phyloP scores from a whole-genome alignment of 305 asterid species.

The Plantago lanceolata region DNA sequence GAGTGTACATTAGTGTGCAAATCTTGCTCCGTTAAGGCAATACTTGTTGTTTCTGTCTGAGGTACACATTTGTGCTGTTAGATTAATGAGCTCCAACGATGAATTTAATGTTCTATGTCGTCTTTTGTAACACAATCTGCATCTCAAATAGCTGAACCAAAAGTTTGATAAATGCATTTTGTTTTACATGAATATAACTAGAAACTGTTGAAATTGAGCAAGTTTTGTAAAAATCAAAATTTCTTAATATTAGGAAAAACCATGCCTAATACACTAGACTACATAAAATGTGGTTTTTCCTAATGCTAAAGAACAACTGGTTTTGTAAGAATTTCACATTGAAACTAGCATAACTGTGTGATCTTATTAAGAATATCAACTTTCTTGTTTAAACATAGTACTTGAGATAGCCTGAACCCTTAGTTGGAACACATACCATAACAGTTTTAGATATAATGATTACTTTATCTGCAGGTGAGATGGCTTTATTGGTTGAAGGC shows the following conservation, averaged over 20 bases:
- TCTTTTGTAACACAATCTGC: neutral
- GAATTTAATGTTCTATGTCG: neutral
- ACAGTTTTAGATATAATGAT: neutral
- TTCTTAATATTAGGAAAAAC: no score
- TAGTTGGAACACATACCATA: neutral
- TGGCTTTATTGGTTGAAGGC: slow-evolving; percentile 93
- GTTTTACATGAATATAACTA: neutral
- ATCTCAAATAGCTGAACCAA: neutral
- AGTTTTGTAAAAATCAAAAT: neutral
- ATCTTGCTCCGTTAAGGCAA: neutral
- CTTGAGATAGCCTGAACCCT: neutral
- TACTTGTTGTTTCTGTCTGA: neutral
- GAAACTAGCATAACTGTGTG: neutral
- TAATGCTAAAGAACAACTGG: no score
- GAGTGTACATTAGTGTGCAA: neutral
- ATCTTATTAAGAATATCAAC: neutral
- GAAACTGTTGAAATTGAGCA: neutral
- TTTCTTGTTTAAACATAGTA: no score
- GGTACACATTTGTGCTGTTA: neutral
- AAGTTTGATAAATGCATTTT: no score
- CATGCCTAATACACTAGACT: neutral
- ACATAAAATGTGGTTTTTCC: neutral
- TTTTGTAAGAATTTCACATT: no score
- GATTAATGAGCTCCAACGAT: neutral
- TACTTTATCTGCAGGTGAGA: slow-evolving; percentile 55